A percentile compares a stretch with the other conserved stretches of the same genome.
Evolutionary conservation across 2,329 filamentous ascomycete genomes (phyloP).

Genomic region (Emericellopsis atlantica): DNA sequence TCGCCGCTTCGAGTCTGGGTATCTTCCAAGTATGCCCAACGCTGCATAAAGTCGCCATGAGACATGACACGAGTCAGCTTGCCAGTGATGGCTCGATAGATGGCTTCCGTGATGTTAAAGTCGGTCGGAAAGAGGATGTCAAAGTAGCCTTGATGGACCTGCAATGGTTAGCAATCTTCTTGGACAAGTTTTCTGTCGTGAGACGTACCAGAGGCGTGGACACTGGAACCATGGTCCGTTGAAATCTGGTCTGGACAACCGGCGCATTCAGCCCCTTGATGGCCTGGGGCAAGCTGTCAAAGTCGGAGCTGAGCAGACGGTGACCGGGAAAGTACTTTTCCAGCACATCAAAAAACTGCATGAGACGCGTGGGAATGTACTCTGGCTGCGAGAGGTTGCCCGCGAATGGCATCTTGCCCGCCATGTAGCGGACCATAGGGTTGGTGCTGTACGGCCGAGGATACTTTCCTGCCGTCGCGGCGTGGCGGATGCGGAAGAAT

Average conservation of each 20-base stretch:
- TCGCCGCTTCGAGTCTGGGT: slow-evolving; percentile 83
- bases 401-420: slow-evolving; percentile 53
- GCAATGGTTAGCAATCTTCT: background rate
- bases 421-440: slow-evolving; percentile 47
- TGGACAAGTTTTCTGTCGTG: background rate
- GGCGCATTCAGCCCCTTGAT: slow-evolving; percentile 80
- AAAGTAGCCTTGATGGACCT: slow-evolving; percentile 98
- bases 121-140: slow-evolving; percentile 98
- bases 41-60: slow-evolving; percentile 81
- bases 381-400: slow-evolving; percentile 72
- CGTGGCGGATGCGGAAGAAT: slow-evolving; percentile 74
- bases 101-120: slow-evolving; percentile 78
- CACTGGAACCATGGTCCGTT: slow-evolving; percentile 78
- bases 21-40: slow-evolving; percentile 84
- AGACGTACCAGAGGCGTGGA: slow-evolving; percentile 69
- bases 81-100: slow-evolving; percentile 87
- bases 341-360: slow-evolving; percentile 94
- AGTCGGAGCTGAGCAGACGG: slow-evolving; percentile 80
- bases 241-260: slow-evolving; percentile 90
- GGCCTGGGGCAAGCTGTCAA: slow-evolving; percentile 73
- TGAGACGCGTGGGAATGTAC: slow-evolving; percentile 86
- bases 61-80: slow-evolving; percentile 75
- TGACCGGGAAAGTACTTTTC: slow-evolving; percentile 83
- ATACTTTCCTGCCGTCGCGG: slow-evolving; percentile 53
- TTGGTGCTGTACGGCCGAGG: slow-evolving; percentile 46